Base-by-base conservation (phyloP, 495 filamentous ascomycete genomes). In the Penicillium samsonianum region DNA sequence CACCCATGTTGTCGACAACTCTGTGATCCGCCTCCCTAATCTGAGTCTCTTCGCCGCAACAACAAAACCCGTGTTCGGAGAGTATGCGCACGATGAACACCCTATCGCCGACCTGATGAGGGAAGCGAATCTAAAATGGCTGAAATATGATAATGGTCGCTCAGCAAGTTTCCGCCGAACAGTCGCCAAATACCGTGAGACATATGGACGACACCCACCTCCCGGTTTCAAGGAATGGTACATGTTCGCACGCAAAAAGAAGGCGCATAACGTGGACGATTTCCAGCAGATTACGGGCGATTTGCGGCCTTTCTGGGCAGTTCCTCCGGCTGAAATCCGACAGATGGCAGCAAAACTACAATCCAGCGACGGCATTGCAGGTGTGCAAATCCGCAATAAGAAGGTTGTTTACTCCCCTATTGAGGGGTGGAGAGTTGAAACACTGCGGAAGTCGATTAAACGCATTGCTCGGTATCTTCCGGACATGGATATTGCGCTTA, bases 221-320 rank as follows among this genome's bases (percentile, higher is more conserved):
- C 88, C 88, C 9, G 87, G 85, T 4, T 91, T 90, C 62, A 81
- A 86, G 30, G 61, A 80, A 38, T 91, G 88, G 88, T 89, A 83
- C 64, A 68, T 77, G 35, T 90, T 84, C 53, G 88, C 88, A 10
- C 73, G 78, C 55, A 76, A 84, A 47, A 73, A 78, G 11, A 73
- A 82, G 11, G 83, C 81, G 17, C 65, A 87, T 42, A 80, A 88
- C 17, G 79, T 90, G 35, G 88, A 90, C 58, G 87, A 89, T 58
- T 89, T 85, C 63, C 84, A 89, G 60, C 88, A 88, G 62, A 84
- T 90, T 40, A 81, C 84, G 60, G 84, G 86, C 53, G 87, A 91
- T 65, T 66, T 89, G 23, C 80, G 83, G 40, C 88, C 88, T 0
- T 90, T 89, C 63, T 90, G 88, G 86, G 86, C 79, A 1, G 58